Percentiles rank a stretch among this genome's conserved stretches.
phyloP scores from a whole-genome alignment of 805 yeast genomes.

The Hanseniaspora guilliermondii region DNA sequence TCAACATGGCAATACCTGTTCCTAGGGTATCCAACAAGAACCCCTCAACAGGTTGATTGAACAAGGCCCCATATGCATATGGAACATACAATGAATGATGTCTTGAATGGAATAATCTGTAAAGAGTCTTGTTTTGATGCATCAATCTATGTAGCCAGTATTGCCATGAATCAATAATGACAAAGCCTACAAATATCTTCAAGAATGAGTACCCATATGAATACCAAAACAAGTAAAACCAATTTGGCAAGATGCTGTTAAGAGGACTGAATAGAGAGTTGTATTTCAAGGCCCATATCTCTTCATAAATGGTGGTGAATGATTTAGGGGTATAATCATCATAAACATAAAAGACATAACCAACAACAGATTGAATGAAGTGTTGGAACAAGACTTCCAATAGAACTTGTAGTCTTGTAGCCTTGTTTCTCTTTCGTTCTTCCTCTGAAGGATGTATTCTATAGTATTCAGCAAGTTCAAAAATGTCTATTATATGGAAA shows the following conservation, averaged over 20 bases:
- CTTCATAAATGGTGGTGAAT: constrained; percentile 18
- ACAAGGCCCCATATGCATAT: constrained; percentile 90
- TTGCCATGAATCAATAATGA: constrained; percentile 89
- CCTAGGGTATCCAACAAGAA: constrained; percentile 84
- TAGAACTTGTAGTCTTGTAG: constrained; percentile 53
- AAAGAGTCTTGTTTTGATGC: constrained; percentile 70
- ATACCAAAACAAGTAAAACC: constrained; percentile 3
- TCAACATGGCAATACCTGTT: constrained; percentile 66
- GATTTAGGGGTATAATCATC: constrained; percentile 40
- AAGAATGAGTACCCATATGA: constrained; percentile 44
- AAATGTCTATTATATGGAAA: constrained; percentile 64
- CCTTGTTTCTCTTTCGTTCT: constrained; percentile 63
- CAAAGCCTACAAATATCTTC: constrained; percentile 51
- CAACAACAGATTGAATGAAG: constrained; percentile 64
- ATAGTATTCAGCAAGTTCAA: constrained; percentile 64
- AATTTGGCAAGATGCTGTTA: background rate
- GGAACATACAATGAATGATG: constrained; percentile 93
- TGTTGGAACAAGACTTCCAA: constrained; percentile 80
- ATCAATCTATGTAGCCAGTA: constrained; percentile 76
- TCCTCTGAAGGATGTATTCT: constrained; percentile 90
- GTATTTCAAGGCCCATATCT: constrained; percentile 34
- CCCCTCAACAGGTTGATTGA: constrained; percentile 90
- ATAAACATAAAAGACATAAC: constrained; percentile 39
- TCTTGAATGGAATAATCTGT: constrained; percentile 77
- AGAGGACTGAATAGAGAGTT: background rate